Base-by-base conservation (phyloP, 768 basidiomycete species). In the Russula compacta region DNA sequence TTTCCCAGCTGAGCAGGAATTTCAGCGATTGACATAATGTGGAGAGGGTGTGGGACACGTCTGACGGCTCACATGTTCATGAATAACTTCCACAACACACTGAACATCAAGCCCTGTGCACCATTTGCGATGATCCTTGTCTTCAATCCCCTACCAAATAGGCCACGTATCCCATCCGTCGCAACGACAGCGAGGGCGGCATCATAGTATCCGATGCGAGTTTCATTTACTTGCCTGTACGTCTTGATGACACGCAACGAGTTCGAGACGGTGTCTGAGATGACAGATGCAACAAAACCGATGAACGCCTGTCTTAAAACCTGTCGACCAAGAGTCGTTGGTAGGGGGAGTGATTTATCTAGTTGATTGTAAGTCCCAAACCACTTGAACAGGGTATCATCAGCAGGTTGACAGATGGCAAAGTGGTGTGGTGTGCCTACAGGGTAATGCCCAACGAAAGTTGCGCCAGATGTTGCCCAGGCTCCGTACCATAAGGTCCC, bases 161-260 rank as follows among this genome's bases (percentile, higher is more conserved):
- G 73, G 6, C 92, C 94, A 21, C 70, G 69, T n/a, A 85, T 57
- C 11, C 94, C 95, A 66, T 97, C 94, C 0, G 75, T 73, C 1
- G 79, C 80, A 40, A 97, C 76, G 50, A 98, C 88, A 6, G 82
- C 83, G 51, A 79, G 79, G 0, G 91, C 93, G 0, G 92, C 90
- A 54, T 85, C 82, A 4, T 78, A 58, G 70, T 98, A 98, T 1
- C 86, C 82, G 15, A 98, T 86, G 35, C 83, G 81, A 5, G 82
- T 83, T 62, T 87, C 85, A 69, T 93, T 83, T 36, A 95, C 92
- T 71, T 98, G 95, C 15, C 95, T 78, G 73, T 97, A 98, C 0
- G 95, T 98, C 80, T 98, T 98, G 69, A 98, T 74, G 2, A 98
- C 95, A 19, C 92, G 83, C 1, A 98, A 76, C 6, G 87, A 92